Base-by-base conservation (phyloP, 129 eudicot species). In the Escallonia herrerae region DNA sequence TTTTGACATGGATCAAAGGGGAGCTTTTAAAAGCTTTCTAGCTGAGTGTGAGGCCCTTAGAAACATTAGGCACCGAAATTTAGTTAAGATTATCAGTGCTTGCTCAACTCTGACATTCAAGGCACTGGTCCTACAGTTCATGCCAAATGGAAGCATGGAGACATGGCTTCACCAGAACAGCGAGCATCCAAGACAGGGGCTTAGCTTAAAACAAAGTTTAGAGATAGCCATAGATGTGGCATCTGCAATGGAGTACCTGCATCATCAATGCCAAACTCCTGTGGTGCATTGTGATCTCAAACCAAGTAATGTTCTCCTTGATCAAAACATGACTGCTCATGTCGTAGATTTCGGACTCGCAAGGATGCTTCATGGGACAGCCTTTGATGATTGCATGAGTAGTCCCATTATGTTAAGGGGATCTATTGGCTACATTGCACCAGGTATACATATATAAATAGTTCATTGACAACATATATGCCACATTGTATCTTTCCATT, bases 311-410 rank as follows among this genome's bases (percentile, higher is more conserved):
- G 61, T 74, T 58, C 72, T 74, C 7, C 72, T 74, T 13, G 67
- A 74, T 46, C 54, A 58, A 62, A 33, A 71, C 15, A 50, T 71
- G 75, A 46, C 54, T 40, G 68, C 75, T 7, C 50, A 71, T 13
- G 78, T 74, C 6, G 78, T 44, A 15, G 78, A 74, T 43, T 74
- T 74, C 60, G 78, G 78, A 53, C 70, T 74, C 41, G 78, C 78
- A 7, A 66, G 72, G 40, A 53, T 74, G 33, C 50, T 66, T 61
- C 58, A 58, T 40, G 60, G 47, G 22, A 52, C 66, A 8, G 39
- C 57, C 42, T 58, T 48, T 15, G 41, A 53, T 33, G 15, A 43
- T 15, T 45, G 43, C 7, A 37, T 52, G 2, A 74, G 78, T 56
- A 66, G 72, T 45, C 66, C 72, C 14, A 22, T 66, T 33, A 62